phyloP scores from a whole-genome alignment of 805 yeast genomes.

The Teunomyces barrocoloradensis region DNA sequence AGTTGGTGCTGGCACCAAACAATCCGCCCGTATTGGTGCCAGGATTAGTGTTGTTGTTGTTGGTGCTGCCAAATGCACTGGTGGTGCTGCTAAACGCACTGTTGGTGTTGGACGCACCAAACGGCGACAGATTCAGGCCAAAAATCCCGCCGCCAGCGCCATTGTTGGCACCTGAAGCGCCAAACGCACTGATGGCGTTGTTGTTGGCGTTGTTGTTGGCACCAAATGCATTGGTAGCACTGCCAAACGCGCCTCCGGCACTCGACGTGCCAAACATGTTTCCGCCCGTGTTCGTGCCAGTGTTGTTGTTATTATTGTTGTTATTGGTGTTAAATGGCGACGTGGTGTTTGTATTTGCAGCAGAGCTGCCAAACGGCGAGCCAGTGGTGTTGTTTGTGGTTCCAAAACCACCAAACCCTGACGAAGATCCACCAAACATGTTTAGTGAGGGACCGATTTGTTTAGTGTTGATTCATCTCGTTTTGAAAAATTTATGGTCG shows the following conservation, averaged over 20 bases:
- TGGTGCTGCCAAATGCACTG: slow-evolving; percentile 40
- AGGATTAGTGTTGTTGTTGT: slow-evolving; percentile 7
- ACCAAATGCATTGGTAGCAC: slow-evolving; percentile 18
- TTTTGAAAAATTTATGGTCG: not conserved
- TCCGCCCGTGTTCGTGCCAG: slow-evolving; percentile 6
- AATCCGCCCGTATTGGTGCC: slow-evolving; percentile 17
- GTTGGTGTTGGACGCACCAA: slow-evolving; percentile 4
- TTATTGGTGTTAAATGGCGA: slow-evolving; percentile 17
- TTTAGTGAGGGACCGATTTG: not conserved
- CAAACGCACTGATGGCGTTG: slow-evolving; percentile 24
- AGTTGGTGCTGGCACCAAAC: slow-evolving; percentile 23
- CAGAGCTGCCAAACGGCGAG: slow-evolving; percentile 36
- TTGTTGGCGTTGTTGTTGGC: slow-evolving; percentile 19
- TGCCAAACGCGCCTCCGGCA: slow-evolving; percentile 17
- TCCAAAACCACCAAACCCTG: slow-evolving; percentile 51
- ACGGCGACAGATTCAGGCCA: slow-evolving; percentile 10
- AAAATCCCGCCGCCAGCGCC: slow-evolving; percentile 15
- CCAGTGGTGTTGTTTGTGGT: slow-evolving; percentile 19
- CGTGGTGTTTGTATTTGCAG: slow-evolving; percentile 14
- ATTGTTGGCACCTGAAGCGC: slow-evolving; percentile 21
- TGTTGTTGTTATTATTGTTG: slow-evolving; percentile 11
- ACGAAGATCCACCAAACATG: slow-evolving; percentile 49
- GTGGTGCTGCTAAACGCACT: slow-evolving; percentile 1
- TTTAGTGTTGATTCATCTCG: not conserved
- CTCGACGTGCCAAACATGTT: slow-evolving; percentile 22